Conservation (phyloP, 2,329 filamentous ascomycete species). For the Aspergillus costaricaensis region DNA sequence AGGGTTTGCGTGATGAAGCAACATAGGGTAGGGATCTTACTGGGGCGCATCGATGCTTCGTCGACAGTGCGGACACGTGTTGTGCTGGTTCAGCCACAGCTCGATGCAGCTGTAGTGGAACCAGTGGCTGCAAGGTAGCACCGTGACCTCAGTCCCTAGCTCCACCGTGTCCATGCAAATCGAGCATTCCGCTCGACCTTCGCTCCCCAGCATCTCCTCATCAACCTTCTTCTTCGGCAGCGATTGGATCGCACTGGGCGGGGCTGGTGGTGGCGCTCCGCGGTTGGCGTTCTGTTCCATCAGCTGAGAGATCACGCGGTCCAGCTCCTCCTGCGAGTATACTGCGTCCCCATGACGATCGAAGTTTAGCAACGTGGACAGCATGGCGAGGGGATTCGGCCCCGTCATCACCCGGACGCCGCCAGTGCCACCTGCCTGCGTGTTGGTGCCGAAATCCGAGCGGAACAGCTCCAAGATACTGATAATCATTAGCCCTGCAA, state of each 20-base stretch:
- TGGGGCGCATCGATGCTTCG: slow-evolving; percentile 35
- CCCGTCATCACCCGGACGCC: slow-evolving; percentile 26
- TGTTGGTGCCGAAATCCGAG: slow-evolving; percentile 21
- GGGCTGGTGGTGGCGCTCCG: slow-evolving; percentile 79
- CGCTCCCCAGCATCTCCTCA: slow-evolving; percentile 67
- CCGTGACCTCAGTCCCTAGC: slow-evolving; percentile 70
- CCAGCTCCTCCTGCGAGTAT: slow-evolving; percentile 85
- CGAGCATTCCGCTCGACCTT: slow-evolving; percentile 76
- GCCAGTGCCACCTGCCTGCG: slow-evolving; percentile 17
- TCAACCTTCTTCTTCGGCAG: slow-evolving; percentile 73
- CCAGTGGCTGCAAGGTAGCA: slow-evolving; percentile 88
- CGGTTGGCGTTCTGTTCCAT: slow-evolving; percentile 78
- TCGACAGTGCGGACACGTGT: slow-evolving; percentile 74
- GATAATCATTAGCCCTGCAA: background rate
- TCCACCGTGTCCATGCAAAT: slow-evolving; percentile 90
- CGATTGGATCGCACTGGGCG: slow-evolving; percentile 70
- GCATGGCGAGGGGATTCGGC: slow-evolving; percentile 48
- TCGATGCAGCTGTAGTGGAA: slow-evolving; percentile 83
- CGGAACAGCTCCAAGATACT: slow-evolving; percentile 35
- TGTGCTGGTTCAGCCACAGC: slow-evolving; percentile 84
- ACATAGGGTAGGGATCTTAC: slow-evolving; percentile 24
- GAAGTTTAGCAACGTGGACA: slow-evolving; percentile 44
- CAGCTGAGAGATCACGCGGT: slow-evolving; percentile 81
- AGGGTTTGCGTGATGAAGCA: slow-evolving; percentile 14
- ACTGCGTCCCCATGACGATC: slow-evolving; percentile 72